phyloP scores from a whole-genome alignment of 1,284 basidiomycete species.

The Pyrrhoderma noxium region DNA sequence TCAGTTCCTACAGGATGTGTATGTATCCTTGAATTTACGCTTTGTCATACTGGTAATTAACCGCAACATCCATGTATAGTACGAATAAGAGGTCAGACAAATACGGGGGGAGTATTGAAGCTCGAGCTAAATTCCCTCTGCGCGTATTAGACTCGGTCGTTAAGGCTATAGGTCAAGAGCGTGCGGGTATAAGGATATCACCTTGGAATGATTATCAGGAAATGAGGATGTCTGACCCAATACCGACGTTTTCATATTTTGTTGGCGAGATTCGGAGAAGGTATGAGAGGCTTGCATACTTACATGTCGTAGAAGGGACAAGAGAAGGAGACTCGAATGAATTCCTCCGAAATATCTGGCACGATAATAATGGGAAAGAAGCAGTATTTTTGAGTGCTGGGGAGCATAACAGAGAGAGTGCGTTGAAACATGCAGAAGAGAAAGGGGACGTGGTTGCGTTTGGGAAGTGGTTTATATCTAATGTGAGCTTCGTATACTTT shows the following conservation, averaged over 20 bases:
- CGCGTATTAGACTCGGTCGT: slow-evolving; percentile 30
- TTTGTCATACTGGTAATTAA: no score
- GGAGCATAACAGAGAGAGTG: slow-evolving; percentile 16
- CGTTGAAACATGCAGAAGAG: slow-evolving; percentile 29
- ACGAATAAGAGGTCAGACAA: slow-evolving; percentile 39
- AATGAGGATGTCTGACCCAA: slow-evolving; percentile 27
- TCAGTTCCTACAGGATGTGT: slow-evolving; percentile 18
- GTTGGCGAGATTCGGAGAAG: slow-evolving; percentile 29
- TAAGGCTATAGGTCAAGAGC: slow-evolving; percentile 14
- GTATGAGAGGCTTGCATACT: slow-evolving; percentile 45
- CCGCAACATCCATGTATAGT: no score
- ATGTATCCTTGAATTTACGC: no score
- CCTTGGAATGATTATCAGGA: slow-evolving; percentile 25
- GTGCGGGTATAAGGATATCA: slow-evolving; percentile 33
- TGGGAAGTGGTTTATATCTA: slow-evolving; percentile 42
- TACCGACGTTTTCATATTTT: slow-evolving; percentile 35
- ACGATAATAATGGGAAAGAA: slow-evolving; percentile 6
- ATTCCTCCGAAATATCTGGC: slow-evolving; percentile 30
- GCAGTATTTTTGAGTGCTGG: not conserved
- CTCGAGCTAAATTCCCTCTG: slow-evolving; percentile 38
- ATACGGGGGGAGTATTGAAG: slow-evolving; percentile 42
- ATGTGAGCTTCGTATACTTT: slow-evolving; percentile 25
- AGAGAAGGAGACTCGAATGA: slow-evolving; percentile 30
- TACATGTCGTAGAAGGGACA: slow-evolving; percentile 38
- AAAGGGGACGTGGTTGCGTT: slow-evolving; percentile 36